Evolutionary conservation across 495 filamentous ascomycete genomes (phyloP).

Genomic region (Hypomontagnella submonticulosa): DNA sequence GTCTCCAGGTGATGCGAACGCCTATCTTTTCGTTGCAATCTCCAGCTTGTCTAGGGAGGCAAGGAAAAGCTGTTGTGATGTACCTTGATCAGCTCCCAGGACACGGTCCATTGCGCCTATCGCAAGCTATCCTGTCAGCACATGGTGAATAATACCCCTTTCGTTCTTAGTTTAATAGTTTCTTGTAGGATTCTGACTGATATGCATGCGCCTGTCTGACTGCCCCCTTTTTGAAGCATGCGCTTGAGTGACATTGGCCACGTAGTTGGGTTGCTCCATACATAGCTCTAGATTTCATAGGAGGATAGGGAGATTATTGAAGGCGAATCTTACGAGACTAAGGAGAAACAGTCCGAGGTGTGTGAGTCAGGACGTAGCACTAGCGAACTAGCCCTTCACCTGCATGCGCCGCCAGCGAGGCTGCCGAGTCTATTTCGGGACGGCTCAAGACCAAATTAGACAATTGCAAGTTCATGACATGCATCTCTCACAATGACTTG

Average conservation of each 20-base stretch:
- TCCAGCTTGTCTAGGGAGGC: slow-evolving; percentile 66
- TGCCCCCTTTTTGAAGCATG: slow-evolving; percentile 18
- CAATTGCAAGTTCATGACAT: slow-evolving; percentile 28
- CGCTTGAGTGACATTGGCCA: slow-evolving; percentile 31
- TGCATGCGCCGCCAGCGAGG: slow-evolving; percentile 27
- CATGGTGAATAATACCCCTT: neutral
- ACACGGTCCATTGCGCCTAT: neutral
- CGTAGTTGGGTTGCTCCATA: slow-evolving; percentile 26
- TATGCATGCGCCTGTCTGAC: neutral
- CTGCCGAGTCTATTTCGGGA: slow-evolving; percentile 29
- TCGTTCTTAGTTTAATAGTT: neutral
- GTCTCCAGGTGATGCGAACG: slow-evolving; percentile 83
- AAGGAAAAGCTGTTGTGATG: slow-evolving; percentile 65
- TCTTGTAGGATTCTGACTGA: slow-evolving; percentile 4
- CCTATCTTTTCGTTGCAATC: slow-evolving; percentile 61
- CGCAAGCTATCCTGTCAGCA: neutral
- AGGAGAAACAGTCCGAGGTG: slow-evolving; percentile 22
- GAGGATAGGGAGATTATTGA: slow-evolving; percentile 1
- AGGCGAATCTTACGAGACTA: slow-evolving; percentile 16
- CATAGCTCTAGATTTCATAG: slow-evolving; percentile 11
- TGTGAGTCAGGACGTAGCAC: slow-evolving; percentile 22
- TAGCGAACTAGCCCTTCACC: slow-evolving; percentile 18
- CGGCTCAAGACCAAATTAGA: slow-evolving; percentile 26
- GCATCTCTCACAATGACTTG: slow-evolving; percentile 34
- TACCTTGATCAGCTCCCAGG: neutral